These are phyloP conservation scores for Castanea sativa DNA, from an alignment of 306 rosid species.

Conservation along the genomic window DNA sequence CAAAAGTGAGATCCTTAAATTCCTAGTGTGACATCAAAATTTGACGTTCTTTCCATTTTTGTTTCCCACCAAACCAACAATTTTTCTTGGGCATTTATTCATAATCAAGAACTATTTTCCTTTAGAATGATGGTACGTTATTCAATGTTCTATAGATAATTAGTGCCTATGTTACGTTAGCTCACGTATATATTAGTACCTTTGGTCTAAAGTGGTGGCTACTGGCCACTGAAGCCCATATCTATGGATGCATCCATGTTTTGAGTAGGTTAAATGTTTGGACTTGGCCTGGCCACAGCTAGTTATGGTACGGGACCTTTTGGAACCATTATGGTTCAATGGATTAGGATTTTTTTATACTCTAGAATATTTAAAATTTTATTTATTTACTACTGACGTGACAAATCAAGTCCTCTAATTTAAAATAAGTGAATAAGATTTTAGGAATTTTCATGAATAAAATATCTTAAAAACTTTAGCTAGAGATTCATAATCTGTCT, in stretches of 20 bases:
- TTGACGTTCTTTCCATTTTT: constrained; percentile 21
- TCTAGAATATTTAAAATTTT: too few species aligned
- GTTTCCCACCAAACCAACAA: constrained; percentile 29
- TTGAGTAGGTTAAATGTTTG: neutral
- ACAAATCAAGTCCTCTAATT: too few species aligned
- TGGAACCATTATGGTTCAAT: neutral
- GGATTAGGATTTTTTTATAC: too few species aligned
- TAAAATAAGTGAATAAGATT: too few species aligned
- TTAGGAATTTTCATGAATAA: too few species aligned
- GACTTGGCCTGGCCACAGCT: neutral
- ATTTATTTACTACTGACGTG: too few species aligned
- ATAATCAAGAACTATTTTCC: neutral
- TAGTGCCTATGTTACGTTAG: neutral
- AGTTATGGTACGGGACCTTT: neutral
- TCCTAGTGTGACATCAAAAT: constrained; percentile 15
- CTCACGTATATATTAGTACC: too few species aligned
- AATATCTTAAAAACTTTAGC: too few species aligned
- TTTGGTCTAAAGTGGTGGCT: neutral
- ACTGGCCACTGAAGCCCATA: neutral
- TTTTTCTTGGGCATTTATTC: constrained; percentile 4
- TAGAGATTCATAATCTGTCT: too few species aligned
- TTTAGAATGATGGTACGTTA: neutral
- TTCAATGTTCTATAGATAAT: neutral
- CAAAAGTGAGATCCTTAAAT: constrained; percentile 3
- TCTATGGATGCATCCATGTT: neutral